Evolutionary conservation across 2,329 filamentous ascomycete species (phyloP).

Genomic region (Hymenoscyphus albidus): DNA sequence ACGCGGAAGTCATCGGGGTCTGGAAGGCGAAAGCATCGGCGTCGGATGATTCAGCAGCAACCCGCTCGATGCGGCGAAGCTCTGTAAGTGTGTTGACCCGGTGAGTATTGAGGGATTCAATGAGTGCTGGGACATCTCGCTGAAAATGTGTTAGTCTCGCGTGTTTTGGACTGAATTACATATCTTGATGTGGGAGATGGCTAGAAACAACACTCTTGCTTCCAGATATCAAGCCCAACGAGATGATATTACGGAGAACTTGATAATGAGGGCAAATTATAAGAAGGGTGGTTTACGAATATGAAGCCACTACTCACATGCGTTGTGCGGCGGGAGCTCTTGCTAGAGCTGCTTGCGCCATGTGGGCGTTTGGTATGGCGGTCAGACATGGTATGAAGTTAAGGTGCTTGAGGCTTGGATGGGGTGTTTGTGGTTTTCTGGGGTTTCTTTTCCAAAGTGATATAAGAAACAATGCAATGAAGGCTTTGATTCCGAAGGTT

Average conservation of each 20-base stretch:
- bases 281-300: slow-evolving; percentile 27
- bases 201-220: background rate
- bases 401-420: background rate
- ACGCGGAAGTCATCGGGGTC: slow-evolving; percentile 65
- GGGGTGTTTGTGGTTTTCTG: background rate
- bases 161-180: background rate
- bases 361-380: slow-evolving; percentile 21
- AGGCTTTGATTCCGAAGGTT: background rate
- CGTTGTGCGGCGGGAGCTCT: slow-evolving; percentile 24
- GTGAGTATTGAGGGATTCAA: slow-evolving; percentile 60
- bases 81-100: slow-evolving; percentile 71
- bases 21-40: slow-evolving; percentile 58
- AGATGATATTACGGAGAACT: background rate
- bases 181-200: background rate
- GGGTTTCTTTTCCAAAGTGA: background rate
- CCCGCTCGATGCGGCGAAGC: slow-evolving; percentile 66
- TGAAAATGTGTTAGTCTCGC: slow-evolving; percentile 16
- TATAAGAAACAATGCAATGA: background rate
- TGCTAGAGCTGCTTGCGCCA: slow-evolving; percentile 20
- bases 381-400: slow-evolving; percentile 22
- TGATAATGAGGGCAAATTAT: background rate
- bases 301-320: slow-evolving; percentile 34
- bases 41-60: slow-evolving; percentile 54
- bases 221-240: background rate
- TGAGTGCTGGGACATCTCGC: slow-evolving; percentile 45